A percentile compares a stretch with the other conserved stretches of the same genome.
phyloP scores from a whole-genome alignment of 306 rosid genomes.

The Malus asiatica region DNA sequence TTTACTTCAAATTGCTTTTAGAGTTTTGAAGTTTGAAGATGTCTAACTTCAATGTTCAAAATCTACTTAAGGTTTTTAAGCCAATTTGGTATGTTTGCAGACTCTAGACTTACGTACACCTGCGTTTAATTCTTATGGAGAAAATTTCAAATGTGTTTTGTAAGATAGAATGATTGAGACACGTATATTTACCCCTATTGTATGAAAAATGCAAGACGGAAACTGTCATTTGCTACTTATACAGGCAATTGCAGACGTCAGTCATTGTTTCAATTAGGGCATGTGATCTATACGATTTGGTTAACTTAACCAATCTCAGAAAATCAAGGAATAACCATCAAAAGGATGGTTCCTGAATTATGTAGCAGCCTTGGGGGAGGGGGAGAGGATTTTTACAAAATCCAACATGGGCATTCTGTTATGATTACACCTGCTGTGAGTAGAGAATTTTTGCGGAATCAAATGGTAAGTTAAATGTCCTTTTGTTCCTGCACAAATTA shows the following conservation, averaged over 20 bases:
- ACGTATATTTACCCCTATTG: constrained; percentile 13
- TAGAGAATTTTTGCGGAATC: too few species aligned
- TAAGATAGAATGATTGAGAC: neutral
- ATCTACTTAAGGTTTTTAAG: neutral
- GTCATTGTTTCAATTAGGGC: constrained; percentile 28
- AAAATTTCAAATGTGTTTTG: neutral
- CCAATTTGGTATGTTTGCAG: neutral
- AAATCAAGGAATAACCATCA: constrained; percentile 17
- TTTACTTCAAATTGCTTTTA: neutral
- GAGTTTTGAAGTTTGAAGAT: neutral
- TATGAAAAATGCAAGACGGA: neutral
- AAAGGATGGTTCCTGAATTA: too few species aligned
- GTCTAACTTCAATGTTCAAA: neutral
- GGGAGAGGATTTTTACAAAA: too few species aligned
- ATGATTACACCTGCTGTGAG: too few species aligned
- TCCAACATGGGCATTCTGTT: too few species aligned
- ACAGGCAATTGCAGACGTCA: constrained; percentile 28
- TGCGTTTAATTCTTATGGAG: neutral
- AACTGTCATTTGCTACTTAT: constrained; percentile 20
- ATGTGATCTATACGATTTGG: constrained; percentile 27
- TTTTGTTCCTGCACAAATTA: too few species aligned
- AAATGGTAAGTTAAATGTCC: too few species aligned
- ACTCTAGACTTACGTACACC: neutral
- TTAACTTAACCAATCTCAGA: constrained; percentile 26
- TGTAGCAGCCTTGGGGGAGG: too few species aligned